These are phyloP conservation scores for Aphanomyces cochlioides DNA, from an alignment of 352 stramenopile species.

Conservation along the genomic window DNA sequence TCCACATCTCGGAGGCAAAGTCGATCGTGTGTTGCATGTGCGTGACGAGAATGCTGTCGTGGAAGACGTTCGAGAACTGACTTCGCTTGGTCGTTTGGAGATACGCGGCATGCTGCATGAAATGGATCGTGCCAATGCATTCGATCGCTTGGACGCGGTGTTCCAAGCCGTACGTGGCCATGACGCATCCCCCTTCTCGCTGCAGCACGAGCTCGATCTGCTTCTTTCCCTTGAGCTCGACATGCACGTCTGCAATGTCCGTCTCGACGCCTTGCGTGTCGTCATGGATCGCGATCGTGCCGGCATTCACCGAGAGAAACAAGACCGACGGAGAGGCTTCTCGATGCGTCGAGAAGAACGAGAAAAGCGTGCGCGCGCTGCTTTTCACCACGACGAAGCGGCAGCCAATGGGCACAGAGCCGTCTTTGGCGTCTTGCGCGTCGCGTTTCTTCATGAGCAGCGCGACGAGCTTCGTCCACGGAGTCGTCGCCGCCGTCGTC, in stretches of 20 bases:
- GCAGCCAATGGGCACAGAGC: background rate
- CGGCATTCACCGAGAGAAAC: background rate
- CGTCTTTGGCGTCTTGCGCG: too few relatives aligned
- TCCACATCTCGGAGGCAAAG: conserved; percentile 26
- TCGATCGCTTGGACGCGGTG: conserved; percentile 1
- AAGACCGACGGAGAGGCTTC: background rate
- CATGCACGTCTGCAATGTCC: background rate
- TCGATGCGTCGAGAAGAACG: background rate
- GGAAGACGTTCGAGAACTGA: background rate
- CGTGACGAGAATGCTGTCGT: background rate
- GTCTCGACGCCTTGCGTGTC: background rate
- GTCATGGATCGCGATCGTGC: background rate
- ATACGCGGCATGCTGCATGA: conserved; percentile 23
- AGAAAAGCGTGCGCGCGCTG: background rate
- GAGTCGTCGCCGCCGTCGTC: background rate
- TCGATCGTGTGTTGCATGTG: conserved; percentile 11
- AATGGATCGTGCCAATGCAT: conserved; percentile 11
- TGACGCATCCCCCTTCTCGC: background rate
- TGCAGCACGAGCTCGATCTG: background rate
- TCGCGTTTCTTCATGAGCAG: too few relatives aligned
- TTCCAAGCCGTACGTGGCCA: conserved; percentile 1
- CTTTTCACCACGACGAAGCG: conserved; percentile 8
- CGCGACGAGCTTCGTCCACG: background rate
- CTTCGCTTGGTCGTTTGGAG: background rate
- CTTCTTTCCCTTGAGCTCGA: background rate